Base-by-base conservation (phyloP, 2,329 filamentous ascomycete genomes). In the Phialocephala subalpina region DNA sequence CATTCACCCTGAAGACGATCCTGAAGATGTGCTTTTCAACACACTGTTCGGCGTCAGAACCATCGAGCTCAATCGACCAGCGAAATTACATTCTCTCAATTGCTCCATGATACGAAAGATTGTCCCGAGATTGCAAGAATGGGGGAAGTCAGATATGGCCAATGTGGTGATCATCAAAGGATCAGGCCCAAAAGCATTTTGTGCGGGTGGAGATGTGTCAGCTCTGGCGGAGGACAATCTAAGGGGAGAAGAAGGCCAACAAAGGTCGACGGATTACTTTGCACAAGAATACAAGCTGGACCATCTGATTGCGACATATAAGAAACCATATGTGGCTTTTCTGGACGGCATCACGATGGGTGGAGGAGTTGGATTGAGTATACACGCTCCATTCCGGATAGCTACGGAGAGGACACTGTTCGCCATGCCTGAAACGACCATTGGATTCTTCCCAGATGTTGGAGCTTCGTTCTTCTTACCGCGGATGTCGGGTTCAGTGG, bases 341-440 rank as follows among this genome's bases (percentile, higher is more conserved):
- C 97, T 99, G 90, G 96, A 99, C 76, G 96, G 96, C 66, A 92
- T 97, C 78, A 99, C 97, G 60, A 99, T 99, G 96, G 96, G 96
- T 63, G 96, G 96, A 63, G 96, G 96, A 71, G 96, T 98, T 61
- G 96, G 96, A 7, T 86, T 99, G 64, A 97, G 92, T 78, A 87
- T 97, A 60, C 97, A 99, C 80, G 95, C 96, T 2, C 97, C 96
- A 2, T 95, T 99, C 85, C 87, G 96, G 67, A 97, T 99, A 77
- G 96, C 96, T 42, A 99, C 96, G 2, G 96, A 99, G 81, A 91
- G 91, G 77, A 99, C 96, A 6, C 82, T 97, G 57, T 98, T 99
- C 75, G 94, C 97, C 73, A 99, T 99, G 96, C 96, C 96, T 35
- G 96, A 99, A 82, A 99, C 96, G 3, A 97, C 89, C 9, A 99